Evolutionary conservation across 2,329 filamentous ascomycete species (phyloP), one percentile per base, ranked within the genome.

Genomic region (Colletotrichum somersetense): DNA sequence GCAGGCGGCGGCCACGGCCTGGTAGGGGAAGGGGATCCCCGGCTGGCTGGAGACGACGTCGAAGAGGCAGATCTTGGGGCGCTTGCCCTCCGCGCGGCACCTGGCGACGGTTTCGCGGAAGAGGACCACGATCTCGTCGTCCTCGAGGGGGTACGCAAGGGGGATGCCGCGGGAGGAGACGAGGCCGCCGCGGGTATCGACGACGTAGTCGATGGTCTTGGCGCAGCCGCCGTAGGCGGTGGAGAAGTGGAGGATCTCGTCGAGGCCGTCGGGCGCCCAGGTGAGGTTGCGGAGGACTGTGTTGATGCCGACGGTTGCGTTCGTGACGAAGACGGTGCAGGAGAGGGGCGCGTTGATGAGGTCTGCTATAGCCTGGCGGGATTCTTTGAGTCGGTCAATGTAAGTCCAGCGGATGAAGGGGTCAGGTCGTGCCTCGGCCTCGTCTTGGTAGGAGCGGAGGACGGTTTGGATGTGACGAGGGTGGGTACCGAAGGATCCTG

Each of bases 11-110:
- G 88, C 86, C 68, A 97, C 82, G 1, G 80, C 81, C 79, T 95
- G 91, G 81, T 93, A 97, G 0, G 96, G 96, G 76, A 97, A 90
- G 2, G 91, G 84, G 0, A 97, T 87, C 0, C 94, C 95, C 0
- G 96, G 96, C 30, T 92, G 84, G 38, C 92, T 94, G 11, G 92
- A 91, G 10, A 98, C 90, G 0, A 91, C 91, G 79, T 98, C 96
- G 76, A 96, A 96, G 20, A 96, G 78, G 23, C 91, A 93, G 12
- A 95, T 76, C 18, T 87, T 89, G 0, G 92, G 89, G 3, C 86
- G 89, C 68, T 91, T 89, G 0, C 93, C 92, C 0, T 83, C 84
- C 0, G 77, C 78, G 40, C 85, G 82, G 52, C 90, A 84, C 5
- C 83, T 78, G 1, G 82, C 78, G 7, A 97, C 88, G 0, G 89